Evolutionary conservation across 2,329 filamentous ascomycete species (phyloP), one percentile per base, ranked within the genome.

Genomic region (Claviceps citrina): DNA sequence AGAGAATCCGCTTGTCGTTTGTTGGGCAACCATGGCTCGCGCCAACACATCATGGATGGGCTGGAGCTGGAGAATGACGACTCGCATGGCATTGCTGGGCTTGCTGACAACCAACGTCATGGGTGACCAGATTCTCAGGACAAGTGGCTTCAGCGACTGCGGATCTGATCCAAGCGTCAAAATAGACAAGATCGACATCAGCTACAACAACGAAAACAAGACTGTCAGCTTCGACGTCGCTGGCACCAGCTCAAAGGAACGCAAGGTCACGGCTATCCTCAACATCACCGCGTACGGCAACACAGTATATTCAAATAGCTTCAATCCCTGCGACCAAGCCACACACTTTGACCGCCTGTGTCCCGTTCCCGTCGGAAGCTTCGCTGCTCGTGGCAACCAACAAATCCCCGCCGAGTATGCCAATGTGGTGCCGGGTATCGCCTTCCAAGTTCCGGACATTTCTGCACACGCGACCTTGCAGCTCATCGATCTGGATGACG

Each of bases 401-500:
- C 60, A 67, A 24, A 82, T 98, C 30, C 82, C 86, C 13, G 61
- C 71, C 0, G 54, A 77, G 44, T 89, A 78, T 54, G 77, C 84
- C 41, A 70, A 70, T 40, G 63, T 81, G 61, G 89, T 98, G 31
- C 91, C 91, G 1, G 65, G 75, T 2, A 93, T 98, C 48, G 89
- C 89, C 10, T 98, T 95, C 64, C 73, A 75, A 44, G 69, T 98
- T 25, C 91, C 91, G 37, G 87, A 98, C 56, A 81, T 98, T 49
- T 80, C 89, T 41, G 89, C 89, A 28, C 64, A 80, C 51, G 91
- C 87, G 26, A 91, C 78, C 33, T 65, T 98, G 46, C 65, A 84
- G 54, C 71, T 98, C 34, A 77, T 71, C 44, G 64, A 74, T 4
- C 60, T 74, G 30, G 73, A 80, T 25, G 66, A 63, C 4, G 70